Conservation (phyloP, 2,329 filamentous ascomycete genomes). For the Akanthomyces uredinophilus region DNA sequence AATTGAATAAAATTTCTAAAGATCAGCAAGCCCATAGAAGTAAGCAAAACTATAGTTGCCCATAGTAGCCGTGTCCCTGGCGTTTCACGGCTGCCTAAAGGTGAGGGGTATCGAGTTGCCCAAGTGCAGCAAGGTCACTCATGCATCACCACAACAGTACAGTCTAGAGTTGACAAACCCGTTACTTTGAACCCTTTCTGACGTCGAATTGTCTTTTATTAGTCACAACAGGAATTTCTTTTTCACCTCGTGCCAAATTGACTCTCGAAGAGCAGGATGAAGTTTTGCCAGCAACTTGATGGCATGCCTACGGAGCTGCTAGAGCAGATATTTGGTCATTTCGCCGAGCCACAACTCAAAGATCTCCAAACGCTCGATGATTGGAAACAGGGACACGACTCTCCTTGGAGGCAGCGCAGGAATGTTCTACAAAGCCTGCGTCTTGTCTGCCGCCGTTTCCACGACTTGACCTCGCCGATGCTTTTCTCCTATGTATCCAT, state of each 20-base stretch:
- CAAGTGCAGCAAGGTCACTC: not conserved
- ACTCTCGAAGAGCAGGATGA: not conserved
- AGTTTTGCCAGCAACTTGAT: not conserved
- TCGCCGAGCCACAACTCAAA: not conserved
- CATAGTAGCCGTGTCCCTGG: no score
- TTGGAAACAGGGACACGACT: not conserved
- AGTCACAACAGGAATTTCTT: not conserved
- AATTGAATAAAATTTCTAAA: no score
- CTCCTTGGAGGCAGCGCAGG: not conserved
- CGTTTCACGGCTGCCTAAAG: not conserved
- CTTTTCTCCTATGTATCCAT: not conserved
- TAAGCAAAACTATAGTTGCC: no score
- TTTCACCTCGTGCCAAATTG: not conserved
- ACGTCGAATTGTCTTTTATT: not conserved
- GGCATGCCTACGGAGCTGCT: not conserved
- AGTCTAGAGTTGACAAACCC: not conserved
- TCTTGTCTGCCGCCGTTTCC: not conserved
- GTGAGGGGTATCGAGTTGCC: not conserved
- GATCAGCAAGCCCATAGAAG: no score
- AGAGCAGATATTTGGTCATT: not conserved
- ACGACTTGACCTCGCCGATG: not conserved
- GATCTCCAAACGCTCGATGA: not conserved
- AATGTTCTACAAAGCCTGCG: not conserved
- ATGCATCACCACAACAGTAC: not conserved
- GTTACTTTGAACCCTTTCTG: not conserved